A percentile compares a stretch with the other conserved stretches of the same genome.
phyloP scores from a whole-genome alignment of 2,329 filamentous ascomycete genomes.

The Aspergillus pseudoviridinutans region DNA sequence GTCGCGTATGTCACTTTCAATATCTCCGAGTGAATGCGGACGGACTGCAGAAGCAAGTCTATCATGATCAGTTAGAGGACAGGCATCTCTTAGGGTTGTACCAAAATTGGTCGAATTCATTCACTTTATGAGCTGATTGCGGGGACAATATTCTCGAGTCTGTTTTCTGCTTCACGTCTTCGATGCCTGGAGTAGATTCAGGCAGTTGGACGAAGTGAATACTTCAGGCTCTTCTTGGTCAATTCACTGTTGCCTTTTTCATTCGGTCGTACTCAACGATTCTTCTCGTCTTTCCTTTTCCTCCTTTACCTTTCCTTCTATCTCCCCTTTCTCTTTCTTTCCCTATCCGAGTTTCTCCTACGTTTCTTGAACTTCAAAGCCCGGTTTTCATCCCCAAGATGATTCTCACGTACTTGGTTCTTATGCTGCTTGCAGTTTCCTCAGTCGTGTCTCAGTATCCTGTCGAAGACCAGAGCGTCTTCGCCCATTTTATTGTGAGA shows the following conservation, averaged over 20 bases:
- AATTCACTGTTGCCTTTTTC: not conserved
- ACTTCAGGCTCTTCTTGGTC: not conserved
- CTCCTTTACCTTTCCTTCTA: not conserved
- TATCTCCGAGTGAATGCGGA: not conserved
- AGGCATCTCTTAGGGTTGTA: not conserved
- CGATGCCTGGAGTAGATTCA: not conserved
- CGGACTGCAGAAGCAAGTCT: not conserved
- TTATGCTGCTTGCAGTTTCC: conserved; percentile 4
- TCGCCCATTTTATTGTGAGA: conserved; percentile 35
- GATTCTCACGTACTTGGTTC: conserved; percentile 14
- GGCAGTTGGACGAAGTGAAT: not conserved
- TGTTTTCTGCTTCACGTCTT: not conserved
- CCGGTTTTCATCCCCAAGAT: conserved; percentile 3
- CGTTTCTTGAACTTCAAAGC: not conserved
- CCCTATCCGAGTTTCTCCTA: too few species aligned
- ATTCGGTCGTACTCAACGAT: not conserved
- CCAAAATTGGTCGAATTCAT: not conserved
- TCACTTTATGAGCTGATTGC: not conserved
- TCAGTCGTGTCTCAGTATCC: conserved; percentile 3
- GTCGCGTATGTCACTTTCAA: not conserved
- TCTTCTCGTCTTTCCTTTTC: not conserved
- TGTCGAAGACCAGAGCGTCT: conserved; percentile 24
- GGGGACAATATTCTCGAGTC: not conserved
- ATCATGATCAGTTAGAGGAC: not conserved
- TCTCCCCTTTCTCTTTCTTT: not conserved